These are phyloP conservation scores for Peribolospora kevripleyi DNA, from an alignment of 768 basidiomycete genomes.

Conservation along the genomic window DNA sequence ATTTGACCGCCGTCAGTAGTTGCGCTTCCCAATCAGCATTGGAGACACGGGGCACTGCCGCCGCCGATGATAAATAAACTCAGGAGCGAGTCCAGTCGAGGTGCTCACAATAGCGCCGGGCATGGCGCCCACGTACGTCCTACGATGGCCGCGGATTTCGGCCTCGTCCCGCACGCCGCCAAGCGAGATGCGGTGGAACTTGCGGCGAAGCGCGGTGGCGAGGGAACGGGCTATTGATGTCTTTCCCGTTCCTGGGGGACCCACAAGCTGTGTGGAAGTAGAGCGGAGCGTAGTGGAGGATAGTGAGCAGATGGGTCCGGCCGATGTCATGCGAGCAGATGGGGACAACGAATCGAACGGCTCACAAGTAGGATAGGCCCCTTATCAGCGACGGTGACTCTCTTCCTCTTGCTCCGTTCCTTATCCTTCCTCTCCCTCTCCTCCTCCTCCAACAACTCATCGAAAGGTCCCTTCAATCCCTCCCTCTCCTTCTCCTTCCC, in stretches of 20 bases:
- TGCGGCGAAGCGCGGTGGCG: slow-evolving; percentile 53
- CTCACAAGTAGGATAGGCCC: slow-evolving; percentile 12
- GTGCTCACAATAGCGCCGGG: slow-evolving; percentile 11
- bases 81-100: too few species aligned
- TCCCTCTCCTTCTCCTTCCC: too few species aligned
- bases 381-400: slow-evolving; percentile 1
- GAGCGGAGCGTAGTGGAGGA: slow-evolving; percentile 22
- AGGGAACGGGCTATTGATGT: slow-evolving; percentile 76
- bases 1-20: not conserved
- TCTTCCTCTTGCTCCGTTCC: not conserved
- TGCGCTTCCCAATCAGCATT: not conserved
- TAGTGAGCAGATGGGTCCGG: slow-evolving; percentile 33
- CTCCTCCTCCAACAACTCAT: too few species aligned
- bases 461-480: too few species aligned
- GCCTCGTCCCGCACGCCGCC: slow-evolving; percentile 88
- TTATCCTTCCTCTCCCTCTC: too few species aligned
- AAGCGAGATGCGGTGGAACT: slow-evolving; percentile 75
- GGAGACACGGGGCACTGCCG: too few species aligned
- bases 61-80: too few species aligned
- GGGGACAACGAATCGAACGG: not conserved
- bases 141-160: slow-evolving; percentile 46
- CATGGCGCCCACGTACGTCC: slow-evolving; percentile 43
- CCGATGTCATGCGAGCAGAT: slow-evolving; percentile 3
- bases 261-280: slow-evolving; percentile 31
- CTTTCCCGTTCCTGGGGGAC: slow-evolving; percentile 77